Base-by-base conservation (phyloP, 2,329 filamentous ascomycete genomes). In the Pyricularia grisea region DNA sequence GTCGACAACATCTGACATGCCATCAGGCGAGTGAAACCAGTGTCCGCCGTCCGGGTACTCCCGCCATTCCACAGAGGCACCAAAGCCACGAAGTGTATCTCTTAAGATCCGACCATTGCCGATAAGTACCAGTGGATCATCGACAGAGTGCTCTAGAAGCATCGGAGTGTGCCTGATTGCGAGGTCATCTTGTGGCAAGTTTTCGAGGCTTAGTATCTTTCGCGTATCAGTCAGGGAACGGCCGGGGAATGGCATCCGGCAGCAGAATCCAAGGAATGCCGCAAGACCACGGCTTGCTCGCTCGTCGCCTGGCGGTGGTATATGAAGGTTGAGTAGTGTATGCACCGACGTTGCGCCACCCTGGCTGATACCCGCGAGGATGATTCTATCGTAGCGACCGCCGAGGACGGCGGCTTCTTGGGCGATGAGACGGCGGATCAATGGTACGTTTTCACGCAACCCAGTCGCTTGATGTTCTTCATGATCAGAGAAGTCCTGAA, bases 311-410 rank as follows among this genome's bases (percentile, higher is more conserved):
- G 58, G 60, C 25, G 42, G 23, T 0, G 74, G 72, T 0, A 76
- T 27, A 11, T 74, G 67, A 10, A 81, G 70, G 58, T 75, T 77
- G 61, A 81, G 71, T 1, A 81, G 72, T 2, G 75, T 72, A 58
- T 78, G 77, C 0, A 76, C 71, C 20, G 76, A 75, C 3, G 81
- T 80, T 0, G 82, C 80, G 1, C 76, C 81, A 64, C 82, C 82
- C 74, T 81, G 79, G 69, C 82, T 83, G 70, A 84, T 81, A 0
- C 83, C 82, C 1, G 79, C 79, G 1, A 84, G 73, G 12, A 84
- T 75, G 23, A 84, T 70, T 3, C 73, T 73, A 25, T 81, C 75
- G 31, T 30, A 68, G 31, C 74, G 73, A 3, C 79, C 80, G 4
- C 74, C 74, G 0, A 83, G 71, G 1, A 70, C 5, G 6, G 68